Evolutionary conservation across 495 filamentous ascomycete species (phyloP).

Genomic region (Penicillium egyptiacum): DNA sequence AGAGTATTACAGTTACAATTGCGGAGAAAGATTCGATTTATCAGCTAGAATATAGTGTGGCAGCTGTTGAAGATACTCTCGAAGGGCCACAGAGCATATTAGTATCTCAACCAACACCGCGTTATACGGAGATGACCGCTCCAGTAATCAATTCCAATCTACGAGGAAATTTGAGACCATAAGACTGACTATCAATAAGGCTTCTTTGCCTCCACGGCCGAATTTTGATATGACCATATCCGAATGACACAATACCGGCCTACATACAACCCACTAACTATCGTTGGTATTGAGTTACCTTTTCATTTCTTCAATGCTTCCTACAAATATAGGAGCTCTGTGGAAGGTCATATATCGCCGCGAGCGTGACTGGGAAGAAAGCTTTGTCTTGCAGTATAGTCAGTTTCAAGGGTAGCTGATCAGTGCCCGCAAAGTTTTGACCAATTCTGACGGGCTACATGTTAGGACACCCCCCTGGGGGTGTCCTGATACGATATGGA

Average conservation of each 20-base stretch:
- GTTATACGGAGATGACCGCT: not conserved
- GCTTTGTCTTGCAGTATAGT: not conserved
- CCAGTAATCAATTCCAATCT: not conserved
- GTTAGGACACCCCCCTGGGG: conserved; percentile 13
- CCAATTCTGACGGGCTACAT: not conserved
- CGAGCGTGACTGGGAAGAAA: conserved; percentile 1
- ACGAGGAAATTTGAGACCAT: not conserved
- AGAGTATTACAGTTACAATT: not conserved
- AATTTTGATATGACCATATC: not conserved
- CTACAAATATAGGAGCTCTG: not conserved
- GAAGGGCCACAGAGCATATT: not conserved
- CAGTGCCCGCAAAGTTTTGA: not conserved
- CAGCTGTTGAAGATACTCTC: not conserved
- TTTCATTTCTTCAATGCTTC: conserved; percentile 1
- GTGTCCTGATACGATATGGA: conserved; percentile 6
- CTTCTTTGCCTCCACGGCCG: conserved; percentile 1
- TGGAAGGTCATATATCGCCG: conserved; percentile 3
- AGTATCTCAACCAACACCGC: not conserved
- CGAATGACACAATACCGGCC: not conserved
- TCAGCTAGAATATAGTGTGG: not conserved
- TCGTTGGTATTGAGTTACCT: not conserved
- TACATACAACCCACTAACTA: not conserved
- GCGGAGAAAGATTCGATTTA: not conserved
- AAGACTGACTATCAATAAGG: not conserved
- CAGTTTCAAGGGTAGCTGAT: not conserved